Conservation (phyloP, 2,329 filamentous ascomycete genomes). For the Drechslerella dactyloides region DNA sequence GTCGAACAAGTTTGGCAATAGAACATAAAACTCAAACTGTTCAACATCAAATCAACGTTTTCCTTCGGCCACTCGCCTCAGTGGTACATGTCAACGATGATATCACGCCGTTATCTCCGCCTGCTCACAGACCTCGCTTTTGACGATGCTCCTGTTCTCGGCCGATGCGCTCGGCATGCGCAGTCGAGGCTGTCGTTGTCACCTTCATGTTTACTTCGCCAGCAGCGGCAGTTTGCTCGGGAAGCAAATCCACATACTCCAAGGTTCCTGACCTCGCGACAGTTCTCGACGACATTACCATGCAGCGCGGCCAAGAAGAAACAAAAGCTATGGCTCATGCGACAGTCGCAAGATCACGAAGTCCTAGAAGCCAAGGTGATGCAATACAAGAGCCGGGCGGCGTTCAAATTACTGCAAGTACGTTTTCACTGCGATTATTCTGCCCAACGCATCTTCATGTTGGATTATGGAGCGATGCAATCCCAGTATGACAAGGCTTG, state of each 20-base stretch:
- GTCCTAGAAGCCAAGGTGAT: constrained; percentile 77
- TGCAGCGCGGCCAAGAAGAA: constrained; percentile 54
- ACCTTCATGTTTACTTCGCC: constrained; percentile 27
- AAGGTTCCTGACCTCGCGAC: constrained; percentile 1
- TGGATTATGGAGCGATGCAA: constrained; percentile 13
- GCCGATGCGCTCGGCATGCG: constrained; percentile 40
- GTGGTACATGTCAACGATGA: constrained; percentile 18
- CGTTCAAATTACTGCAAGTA: constrained; percentile 89
- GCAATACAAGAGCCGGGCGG: constrained; percentile 85
- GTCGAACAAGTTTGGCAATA: too few species aligned
- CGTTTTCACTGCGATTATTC: constrained; percentile 10
- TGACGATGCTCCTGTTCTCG: constrained; percentile 7
- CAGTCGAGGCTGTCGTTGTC: constrained; percentile 25
- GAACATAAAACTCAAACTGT: constrained; percentile 21
- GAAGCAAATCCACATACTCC: background rate
- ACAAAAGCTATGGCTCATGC: constrained; percentile 75
- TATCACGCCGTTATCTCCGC: constrained; percentile 38
- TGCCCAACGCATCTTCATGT: constrained; percentile 11
- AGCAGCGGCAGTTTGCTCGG: background rate
- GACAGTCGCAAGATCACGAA: constrained; percentile 76
- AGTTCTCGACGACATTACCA: constrained; percentile 15
- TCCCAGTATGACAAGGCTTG: background rate
- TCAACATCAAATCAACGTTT: background rate
- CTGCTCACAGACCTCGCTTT: constrained; percentile 16
- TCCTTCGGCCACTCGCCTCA: background rate